Evolutionary conservation across 495 filamentous ascomycete genomes (phyloP), one percentile per base, ranked within the genome.

Genomic region (Thermochaetoides thermophila): DNA sequence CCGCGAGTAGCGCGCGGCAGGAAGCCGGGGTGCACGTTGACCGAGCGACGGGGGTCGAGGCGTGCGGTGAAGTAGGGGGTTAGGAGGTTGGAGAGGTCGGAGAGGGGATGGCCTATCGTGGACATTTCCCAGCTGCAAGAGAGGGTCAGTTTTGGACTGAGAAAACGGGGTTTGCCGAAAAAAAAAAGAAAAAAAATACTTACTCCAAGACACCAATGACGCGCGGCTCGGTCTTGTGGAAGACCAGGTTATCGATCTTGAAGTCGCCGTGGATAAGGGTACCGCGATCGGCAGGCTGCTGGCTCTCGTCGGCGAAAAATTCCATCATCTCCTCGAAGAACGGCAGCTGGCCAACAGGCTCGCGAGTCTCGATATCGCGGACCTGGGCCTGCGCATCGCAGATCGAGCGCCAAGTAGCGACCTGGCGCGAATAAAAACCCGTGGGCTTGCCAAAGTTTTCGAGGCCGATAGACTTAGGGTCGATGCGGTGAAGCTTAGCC

Each of bases 171-270:
- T 32, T 23, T 3, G 17, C n/a, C 14, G 27, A 27, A 12, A 12
- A 14, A 16, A 34, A 16, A 15, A 8, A 22, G 17, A 18, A 17
- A 17, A 18, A 29, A 13, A 18, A 7, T 21, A 61, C 74, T 57
- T 49, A 78, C 69, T 97, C 89, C 5, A 96, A 59, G 30, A 96
- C 84, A 5, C 86, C 89, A 57, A 95, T 86, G 8, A 96, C 86
- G 29, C 75, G 56, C 9, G 89, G 73, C 56, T 91, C 84, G 0
- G 75, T 85, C 57, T 79, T 75, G 56, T 92, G 84, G 53, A 87
- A 97, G 27, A 97, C 79, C 37, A 96, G 59, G 46, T 97, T 97
- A 54, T 97, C 89, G 48, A 97, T 87, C 60, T 97, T 97, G 62
- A 87, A 97, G 47, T 97, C 89, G 17, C 89, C 89, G 46, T 97